Evolutionary conservation across 768 basidiomycete genomes (phyloP), one percentile per base, ranked within the genome.

Genomic region (Trametes cubensis): DNA sequence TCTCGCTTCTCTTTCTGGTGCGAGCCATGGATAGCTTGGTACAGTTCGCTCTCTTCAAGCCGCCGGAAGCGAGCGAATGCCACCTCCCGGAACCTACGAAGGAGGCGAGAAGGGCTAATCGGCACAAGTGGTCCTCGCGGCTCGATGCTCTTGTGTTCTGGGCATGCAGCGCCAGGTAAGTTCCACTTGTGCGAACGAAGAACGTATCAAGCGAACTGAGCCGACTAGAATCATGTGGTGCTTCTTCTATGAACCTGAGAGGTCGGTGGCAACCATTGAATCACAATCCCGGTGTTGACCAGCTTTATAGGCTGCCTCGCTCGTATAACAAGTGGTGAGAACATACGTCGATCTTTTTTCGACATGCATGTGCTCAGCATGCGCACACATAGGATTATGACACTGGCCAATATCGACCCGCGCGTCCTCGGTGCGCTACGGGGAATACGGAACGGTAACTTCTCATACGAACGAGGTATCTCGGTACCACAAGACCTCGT

Each of bases 201-300:
- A 4, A 15, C 6, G 2, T 25, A 2, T 14, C 17, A 10, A 17
- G 34, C 2, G 5, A 51, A 20, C 40, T 46, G 49, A 59, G 34
- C 8, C 41, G 61, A 25, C 45, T 70, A 92, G 91, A 69, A 91
- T 92, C 56, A 92, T 92, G 89, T 92, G 91, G 91, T 92, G 90
- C 67, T 93, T 89, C 73, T 87, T 90, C 71, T 92, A 93, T 67
- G 79, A 87, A 68, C 89, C 90, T 4, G 77, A 83, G 64, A 83
- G 87, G 89, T 90, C 23, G 69, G 51, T 67, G 64, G 17, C 28
- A 21, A 39, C 40, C n/a, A n/a, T n/a, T 30, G 28, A 21, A 53
- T 15, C 50, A 10, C 23, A 17, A 4, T 41, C 41, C 15, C 28
- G 17, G 15, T 4, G 47, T 54, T 58, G n/a, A 67, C 28, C 4